Conservation (phyloP, 768 basidiomycete genomes). For the Mycena vulgaris region DNA sequence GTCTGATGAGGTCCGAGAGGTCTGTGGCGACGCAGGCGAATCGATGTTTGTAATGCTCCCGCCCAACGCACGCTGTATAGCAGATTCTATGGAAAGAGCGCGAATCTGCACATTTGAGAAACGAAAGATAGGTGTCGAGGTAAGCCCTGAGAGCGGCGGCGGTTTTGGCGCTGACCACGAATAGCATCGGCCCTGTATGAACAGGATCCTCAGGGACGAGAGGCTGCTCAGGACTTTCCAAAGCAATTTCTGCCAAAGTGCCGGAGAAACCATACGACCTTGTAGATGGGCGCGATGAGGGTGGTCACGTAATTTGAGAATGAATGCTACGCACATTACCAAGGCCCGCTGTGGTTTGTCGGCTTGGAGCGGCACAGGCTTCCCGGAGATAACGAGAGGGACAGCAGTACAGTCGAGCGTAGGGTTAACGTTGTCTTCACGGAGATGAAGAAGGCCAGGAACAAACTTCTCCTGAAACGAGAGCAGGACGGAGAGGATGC, state of each 20-base stretch:
- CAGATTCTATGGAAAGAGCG: conserved; percentile 23
- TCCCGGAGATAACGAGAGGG: conserved; percentile 24
- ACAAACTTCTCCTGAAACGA: conserved; percentile 22
- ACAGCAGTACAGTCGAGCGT: conserved; percentile 12
- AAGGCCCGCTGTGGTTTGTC: conserved; percentile 7
- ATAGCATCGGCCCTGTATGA: conserved; percentile 23
- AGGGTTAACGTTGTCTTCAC: conserved; percentile 17
- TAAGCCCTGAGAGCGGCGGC: conserved; percentile 26
- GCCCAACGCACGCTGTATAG: conserved; percentile 32
- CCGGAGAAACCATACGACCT: conserved; percentile 36
- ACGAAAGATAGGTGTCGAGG: conserved; percentile 18
- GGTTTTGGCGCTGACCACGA: conserved; percentile 34
- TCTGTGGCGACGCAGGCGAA: conserved; percentile 32
- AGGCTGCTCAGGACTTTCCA: conserved; percentile 17
- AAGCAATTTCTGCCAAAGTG: conserved; percentile 28
- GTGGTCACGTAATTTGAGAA: no score
- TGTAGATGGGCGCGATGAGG: no score
- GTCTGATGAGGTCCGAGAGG: conserved; percentile 18
- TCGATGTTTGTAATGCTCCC: conserved; percentile 32
- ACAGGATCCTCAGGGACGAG: not conserved
- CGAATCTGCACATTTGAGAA: conserved; percentile 9
- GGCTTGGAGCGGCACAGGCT: not conserved
- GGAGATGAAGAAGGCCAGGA: conserved; percentile 31
- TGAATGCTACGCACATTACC: conserved; percentile 32
- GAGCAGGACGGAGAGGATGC: conserved; percentile 23